Evolutionary conservation across 805 yeast species (phyloP).

Genomic region (Cyberlindnera saturnus): DNA sequence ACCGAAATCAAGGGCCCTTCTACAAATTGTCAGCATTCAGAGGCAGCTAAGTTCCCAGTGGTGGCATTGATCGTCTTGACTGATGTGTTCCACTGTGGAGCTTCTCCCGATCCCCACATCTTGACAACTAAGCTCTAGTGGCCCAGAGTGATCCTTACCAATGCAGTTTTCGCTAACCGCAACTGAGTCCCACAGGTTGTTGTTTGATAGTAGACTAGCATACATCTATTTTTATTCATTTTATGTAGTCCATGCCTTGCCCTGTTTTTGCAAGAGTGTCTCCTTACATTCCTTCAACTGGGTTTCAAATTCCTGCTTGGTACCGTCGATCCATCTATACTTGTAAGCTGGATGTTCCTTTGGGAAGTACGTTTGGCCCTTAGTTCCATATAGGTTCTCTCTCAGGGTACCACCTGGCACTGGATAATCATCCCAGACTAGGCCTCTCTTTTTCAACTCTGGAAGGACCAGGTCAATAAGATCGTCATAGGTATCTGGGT

Average conservation of each 20-base stretch:
- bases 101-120: neutral
- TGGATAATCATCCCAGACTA: slow-evolving; percentile 29
- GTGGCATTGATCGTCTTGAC: neutral
- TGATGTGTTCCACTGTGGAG: neutral
- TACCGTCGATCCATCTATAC: slow-evolving; percentile 21
- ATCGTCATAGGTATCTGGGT: slow-evolving; percentile 34
- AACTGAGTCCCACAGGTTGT: slow-evolving; percentile 26
- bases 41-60: neutral
- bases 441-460: slow-evolving; percentile 29
- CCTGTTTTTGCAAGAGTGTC: neutral
- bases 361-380: slow-evolving; percentile 14
- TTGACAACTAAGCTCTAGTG: slow-evolving; percentile 14
- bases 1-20: slow-evolving; percentile 5
- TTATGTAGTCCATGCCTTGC: neutral
- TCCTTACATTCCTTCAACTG: slow-evolving; percentile 3
- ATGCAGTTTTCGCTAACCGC: slow-evolving; percentile 30
- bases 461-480: slow-evolving; percentile 31
- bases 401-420: slow-evolving; percentile 30
- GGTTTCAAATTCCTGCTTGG: slow-evolving; percentile 24
- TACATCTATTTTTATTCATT: slow-evolving; percentile 11
- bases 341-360: slow-evolving; percentile 13
- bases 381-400: slow-evolving; percentile 24
- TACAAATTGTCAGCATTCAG: slow-evolving; percentile 9
- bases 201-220: slow-evolving; percentile 30
- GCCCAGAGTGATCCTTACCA: slow-evolving; percentile 6